These are phyloP conservation scores for Gentiana straminea DNA, from an alignment of 257 asterid genomes.

Conservation along the genomic window DNA sequence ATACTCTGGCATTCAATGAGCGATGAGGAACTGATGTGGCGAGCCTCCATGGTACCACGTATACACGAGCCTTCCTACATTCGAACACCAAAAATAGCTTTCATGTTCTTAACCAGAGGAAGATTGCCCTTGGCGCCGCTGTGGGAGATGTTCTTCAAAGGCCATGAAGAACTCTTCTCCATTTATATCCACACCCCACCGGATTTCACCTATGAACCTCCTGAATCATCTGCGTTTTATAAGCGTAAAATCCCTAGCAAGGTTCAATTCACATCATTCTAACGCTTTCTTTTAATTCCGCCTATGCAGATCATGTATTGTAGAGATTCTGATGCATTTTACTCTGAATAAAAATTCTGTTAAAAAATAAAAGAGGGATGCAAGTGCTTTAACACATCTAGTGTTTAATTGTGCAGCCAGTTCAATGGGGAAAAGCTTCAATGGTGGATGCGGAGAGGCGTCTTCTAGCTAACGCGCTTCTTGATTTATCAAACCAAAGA, in stretches of 20 bases:
- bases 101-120: constrained; percentile 65
- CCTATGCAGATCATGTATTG: too few relatives aligned
- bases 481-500: constrained; percentile 58
- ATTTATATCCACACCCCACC: constrained; percentile 62
- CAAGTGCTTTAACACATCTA: neutral
- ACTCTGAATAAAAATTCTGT: too few relatives aligned
- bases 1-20: constrained; percentile 36
- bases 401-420: constrained; percentile 21
- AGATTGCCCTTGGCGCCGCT: constrained; percentile 47
- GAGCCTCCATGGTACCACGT: constrained; percentile 60
- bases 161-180: constrained; percentile 51
- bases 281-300: neutral
- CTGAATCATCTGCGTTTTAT: constrained; percentile 54
- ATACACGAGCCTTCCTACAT: constrained; percentile 30
- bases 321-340: too few relatives aligned
- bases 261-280: constrained; percentile 19
- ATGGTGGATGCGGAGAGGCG: constrained; percentile 76
- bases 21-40: constrained; percentile 55
- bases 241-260: constrained; percentile 59
- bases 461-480: constrained; percentile 62
- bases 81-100: constrained; percentile 46
- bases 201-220: constrained; percentile 29
- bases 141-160: constrained; percentile 74
- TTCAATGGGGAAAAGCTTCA: constrained; percentile 62
- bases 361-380: too few relatives aligned